These are phyloP conservation scores for Hygrocybe coccinea DNA, from an alignment of 768 basidiomycete genomes.

Conservation along the genomic window DNA sequence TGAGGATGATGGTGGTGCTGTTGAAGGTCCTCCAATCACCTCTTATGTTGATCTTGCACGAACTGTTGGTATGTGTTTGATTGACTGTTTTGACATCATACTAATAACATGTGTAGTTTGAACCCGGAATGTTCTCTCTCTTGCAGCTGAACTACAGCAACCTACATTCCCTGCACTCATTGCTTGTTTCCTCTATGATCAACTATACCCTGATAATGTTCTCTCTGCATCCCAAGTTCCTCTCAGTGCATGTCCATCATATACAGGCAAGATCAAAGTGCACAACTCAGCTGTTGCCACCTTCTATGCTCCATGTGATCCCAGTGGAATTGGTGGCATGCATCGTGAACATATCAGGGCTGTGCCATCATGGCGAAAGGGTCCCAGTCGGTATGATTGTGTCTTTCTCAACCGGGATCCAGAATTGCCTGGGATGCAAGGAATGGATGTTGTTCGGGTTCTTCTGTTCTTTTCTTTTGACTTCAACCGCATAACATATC, in stretches of 20 bases:
- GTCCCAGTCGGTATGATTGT: constrained; percentile 18
- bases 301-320: constrained; percentile 27
- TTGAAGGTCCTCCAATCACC: not conserved
- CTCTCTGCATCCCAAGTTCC: not conserved
- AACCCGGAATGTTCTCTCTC: not conserved
- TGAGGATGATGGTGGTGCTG: constrained; percentile 2
- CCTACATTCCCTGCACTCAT: constrained; percentile 21
- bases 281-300: constrained; percentile 14
- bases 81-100: not conserved
- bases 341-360: constrained; percentile 21
- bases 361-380: constrained; percentile 3
- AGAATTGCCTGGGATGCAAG: constrained; percentile 17
- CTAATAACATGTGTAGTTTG: not conserved
- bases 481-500: not conserved
- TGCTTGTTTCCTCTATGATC: constrained; percentile 23
- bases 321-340: constrained; percentile 25
- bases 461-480: constrained; percentile 23
- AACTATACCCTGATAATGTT: not conserved
- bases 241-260: not conserved
- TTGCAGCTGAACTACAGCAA: not conserved
- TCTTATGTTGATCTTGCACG: constrained; percentile 4
- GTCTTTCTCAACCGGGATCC: constrained; percentile 21
- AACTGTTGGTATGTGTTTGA: not conserved
- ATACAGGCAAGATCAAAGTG: not conserved
- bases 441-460: constrained; percentile 25